Evolutionary conservation across 805 yeast genomes (phyloP).

Genomic region (Grigorovia humatica): DNA sequence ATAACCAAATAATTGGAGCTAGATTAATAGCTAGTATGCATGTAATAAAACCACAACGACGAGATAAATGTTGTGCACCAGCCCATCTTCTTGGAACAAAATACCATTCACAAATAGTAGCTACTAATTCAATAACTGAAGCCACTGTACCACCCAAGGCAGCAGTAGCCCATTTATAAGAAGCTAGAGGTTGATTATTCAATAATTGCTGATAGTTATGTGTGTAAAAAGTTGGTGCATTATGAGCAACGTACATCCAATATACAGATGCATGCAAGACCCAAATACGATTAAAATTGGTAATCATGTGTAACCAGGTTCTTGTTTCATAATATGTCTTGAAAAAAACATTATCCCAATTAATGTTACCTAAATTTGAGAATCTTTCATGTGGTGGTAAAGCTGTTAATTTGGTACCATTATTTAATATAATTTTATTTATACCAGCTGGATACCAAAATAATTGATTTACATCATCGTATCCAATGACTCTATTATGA

Average conservation of each 20-base stretch:
- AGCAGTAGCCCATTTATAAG: conserved; percentile 84
- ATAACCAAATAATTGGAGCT: conserved; percentile 78
- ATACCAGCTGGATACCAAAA: conserved; percentile 99
- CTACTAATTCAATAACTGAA: conserved; percentile 65
- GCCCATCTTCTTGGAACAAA: conserved; percentile 98
- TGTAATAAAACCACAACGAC: conserved; percentile 70
- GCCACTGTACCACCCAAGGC: conserved; percentile 93
- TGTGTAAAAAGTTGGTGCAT: conserved; percentile 86
- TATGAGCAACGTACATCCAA: conserved; percentile 93
- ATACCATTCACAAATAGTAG: conserved; percentile 87
- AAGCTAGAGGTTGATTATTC: conserved; percentile 76
- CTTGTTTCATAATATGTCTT: conserved; percentile 93
- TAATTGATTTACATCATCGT: conserved; percentile 96
- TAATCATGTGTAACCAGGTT: conserved; percentile 91
- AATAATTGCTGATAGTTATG: conserved; percentile 72
- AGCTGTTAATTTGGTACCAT: conserved; percentile 85
- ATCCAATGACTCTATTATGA: conserved; percentile 74
- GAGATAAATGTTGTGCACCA: conserved; percentile 91
- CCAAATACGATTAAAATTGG: conserved; percentile 98
- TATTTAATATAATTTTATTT: conserved; percentile 79
- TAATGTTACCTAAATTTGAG: conserved; percentile 77
- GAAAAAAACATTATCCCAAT: conserved; percentile 85
- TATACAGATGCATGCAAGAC: conserved; percentile 76
- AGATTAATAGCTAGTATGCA: conserved; percentile 59
- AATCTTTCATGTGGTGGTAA: conserved; percentile 83